Percentiles rank a stretch among this genome's conserved stretches.
Conservation (phyloP, 345 rosid species). For the Gossypium raimondii region DNA sequence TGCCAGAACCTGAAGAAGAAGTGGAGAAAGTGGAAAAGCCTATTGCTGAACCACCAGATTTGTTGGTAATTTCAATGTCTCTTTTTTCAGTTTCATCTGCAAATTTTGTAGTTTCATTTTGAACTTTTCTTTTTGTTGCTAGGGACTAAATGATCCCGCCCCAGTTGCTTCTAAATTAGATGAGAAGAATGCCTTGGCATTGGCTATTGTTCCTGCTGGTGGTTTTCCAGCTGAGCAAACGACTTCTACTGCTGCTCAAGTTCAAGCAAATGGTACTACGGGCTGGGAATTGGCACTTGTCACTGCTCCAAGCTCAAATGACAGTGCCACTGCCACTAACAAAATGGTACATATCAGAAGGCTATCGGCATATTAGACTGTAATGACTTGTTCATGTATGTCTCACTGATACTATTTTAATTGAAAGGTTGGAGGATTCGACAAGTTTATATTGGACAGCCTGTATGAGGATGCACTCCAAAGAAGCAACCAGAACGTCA, state of each 20-base stretch:
- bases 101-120: slow-evolving; percentile 7
- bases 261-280: slow-evolving; percentile 45
- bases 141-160: slow-evolving; percentile 76
- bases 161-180: slow-evolving; percentile 67
- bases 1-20: slow-evolving; percentile 64
- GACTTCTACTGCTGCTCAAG: slow-evolving; percentile 33
- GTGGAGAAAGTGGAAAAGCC: slow-evolving; percentile 34
- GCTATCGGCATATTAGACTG: not conserved
- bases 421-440: slow-evolving; percentile 85
- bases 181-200: slow-evolving; percentile 83
- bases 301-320: slow-evolving; percentile 86
- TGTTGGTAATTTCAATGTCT: slow-evolving; percentile 49
- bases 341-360: slow-evolving; percentile 55
- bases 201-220: slow-evolving; percentile 94
- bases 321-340: slow-evolving; percentile 54
- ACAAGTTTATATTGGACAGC: slow-evolving; percentile 89
- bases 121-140: slow-evolving; percentile 12
- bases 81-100: not conserved
- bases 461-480: slow-evolving; percentile 92
- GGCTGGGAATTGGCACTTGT: slow-evolving; percentile 98
- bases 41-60: slow-evolving; percentile 64
- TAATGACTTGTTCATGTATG: not conserved
- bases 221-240: slow-evolving; percentile 63
- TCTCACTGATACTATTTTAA: slow-evolving; percentile 3
- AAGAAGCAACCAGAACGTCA: slow-evolving; percentile 62